Percentiles rank a stretch among this genome's conserved stretches.
phyloP scores from a whole-genome alignment of 73 alveolate genomes.

The Blepharisma japonicum region DNA sequence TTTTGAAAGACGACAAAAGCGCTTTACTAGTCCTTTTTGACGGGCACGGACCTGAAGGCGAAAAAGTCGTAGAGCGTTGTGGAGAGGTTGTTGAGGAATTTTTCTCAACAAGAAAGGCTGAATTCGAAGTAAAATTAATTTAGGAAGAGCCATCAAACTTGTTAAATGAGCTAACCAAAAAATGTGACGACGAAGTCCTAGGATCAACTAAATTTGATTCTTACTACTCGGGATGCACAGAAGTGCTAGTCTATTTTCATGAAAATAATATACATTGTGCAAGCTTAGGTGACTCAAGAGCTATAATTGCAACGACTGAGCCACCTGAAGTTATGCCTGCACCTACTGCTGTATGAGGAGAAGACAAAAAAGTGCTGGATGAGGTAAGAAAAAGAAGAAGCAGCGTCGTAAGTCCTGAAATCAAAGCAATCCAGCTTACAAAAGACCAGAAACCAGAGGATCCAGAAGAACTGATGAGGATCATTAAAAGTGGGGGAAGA shows the following conservation, averaged over 20 bases:
- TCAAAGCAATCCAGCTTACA: constrained; percentile 30
- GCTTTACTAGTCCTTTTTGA: constrained; percentile 28
- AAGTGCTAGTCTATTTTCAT: background rate
- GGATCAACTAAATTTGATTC: background rate
- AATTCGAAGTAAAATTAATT: background rate
- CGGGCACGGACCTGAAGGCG: constrained; percentile 31
- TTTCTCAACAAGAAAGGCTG: constrained; percentile 4
- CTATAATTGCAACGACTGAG: constrained; percentile 33
- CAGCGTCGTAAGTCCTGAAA: constrained; percentile 34
- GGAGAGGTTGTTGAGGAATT: background rate
- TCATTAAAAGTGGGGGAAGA: constrained; percentile 17
- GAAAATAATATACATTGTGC: constrained; percentile 16
- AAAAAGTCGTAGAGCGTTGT: constrained; percentile 24
- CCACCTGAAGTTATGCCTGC: background rate
- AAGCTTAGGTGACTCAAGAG: constrained; percentile 42
- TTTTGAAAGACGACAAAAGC: background rate
- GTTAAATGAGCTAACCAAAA: background rate
- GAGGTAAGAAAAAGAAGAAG: background rate
- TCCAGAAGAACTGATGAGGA: constrained; percentile 1
- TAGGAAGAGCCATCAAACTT: background rate
- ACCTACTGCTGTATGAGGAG: background rate
- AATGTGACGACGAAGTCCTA: constrained; percentile 1
- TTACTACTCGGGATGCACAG: constrained; percentile 4
- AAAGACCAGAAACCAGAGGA: constrained; percentile 27
- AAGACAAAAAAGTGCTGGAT: background rate